These are phyloP conservation scores for Coelomomyces lativittatus DNA, from an alignment of 371 early-diverging fungal species.

Conservation along the genomic window DNA sequence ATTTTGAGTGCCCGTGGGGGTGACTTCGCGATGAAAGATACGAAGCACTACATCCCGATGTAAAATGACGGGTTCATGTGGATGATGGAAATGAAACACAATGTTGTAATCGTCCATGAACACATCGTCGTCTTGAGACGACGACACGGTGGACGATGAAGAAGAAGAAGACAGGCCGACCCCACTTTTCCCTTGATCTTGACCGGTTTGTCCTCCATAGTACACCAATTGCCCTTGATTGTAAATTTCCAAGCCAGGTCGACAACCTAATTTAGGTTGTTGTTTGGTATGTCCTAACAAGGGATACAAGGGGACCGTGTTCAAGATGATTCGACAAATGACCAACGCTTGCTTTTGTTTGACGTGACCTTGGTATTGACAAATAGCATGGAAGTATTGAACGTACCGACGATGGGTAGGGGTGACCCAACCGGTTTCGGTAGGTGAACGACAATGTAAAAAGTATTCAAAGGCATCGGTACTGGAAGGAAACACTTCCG, in stretches of 20 bases:
- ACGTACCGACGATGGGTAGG: slow-evolving; percentile 14
- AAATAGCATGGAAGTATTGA: slow-evolving; percentile 20
- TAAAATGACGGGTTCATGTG: background rate
- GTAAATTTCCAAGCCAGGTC: background rate
- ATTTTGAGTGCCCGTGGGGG: background rate
- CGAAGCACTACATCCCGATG: slow-evolving; percentile 4
- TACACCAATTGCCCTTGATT: background rate
- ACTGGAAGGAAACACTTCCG: slow-evolving; percentile 12
- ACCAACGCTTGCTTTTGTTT: slow-evolving; percentile 10
- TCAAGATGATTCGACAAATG: slow-evolving; percentile 13
- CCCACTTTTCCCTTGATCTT: background rate
- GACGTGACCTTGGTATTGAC: slow-evolving; percentile 9
- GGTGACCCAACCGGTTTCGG: slow-evolving; percentile 10
- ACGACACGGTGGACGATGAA: background rate
- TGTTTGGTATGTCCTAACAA: background rate
- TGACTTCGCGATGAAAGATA: slow-evolving; percentile 7
- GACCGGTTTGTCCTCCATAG: background rate
- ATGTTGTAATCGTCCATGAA: background rate
- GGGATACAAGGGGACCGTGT: background rate
- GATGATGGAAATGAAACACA: background rate
- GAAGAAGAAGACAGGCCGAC: background rate
- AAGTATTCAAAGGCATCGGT: slow-evolving; percentile 23
- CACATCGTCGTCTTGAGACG: background rate
- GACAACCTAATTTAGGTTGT: background rate
- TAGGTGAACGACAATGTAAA: slow-evolving; percentile 8